Percentiles rank a stretch among this genome's conserved stretches.
These are phyloP conservation scores for Bruguiera gymnorhiza DNA, from an alignment of 345 rosid genomes.

Conservation along the genomic window DNA sequence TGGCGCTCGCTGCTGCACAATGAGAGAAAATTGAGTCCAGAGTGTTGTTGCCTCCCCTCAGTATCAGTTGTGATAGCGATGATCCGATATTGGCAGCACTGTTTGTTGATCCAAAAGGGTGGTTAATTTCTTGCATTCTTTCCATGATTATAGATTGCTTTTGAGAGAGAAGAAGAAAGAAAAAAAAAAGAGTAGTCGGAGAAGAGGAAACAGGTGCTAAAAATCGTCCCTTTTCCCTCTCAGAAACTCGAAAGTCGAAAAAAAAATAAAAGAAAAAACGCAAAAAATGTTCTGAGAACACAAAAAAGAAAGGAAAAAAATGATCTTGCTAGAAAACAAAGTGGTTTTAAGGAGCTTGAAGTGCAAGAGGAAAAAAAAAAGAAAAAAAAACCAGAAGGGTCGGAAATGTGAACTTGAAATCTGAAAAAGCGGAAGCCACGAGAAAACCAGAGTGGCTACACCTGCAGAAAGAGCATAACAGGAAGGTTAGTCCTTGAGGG, in stretches of 20 bases:
- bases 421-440: background rate
- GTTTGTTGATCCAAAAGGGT: slow-evolving; percentile 15
- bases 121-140: slow-evolving; percentile 40
- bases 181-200: background rate
- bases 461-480: background rate
- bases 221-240: slow-evolving; percentile 28
- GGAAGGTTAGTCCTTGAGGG: background rate
- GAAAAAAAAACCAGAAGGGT: background rate
- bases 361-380: background rate
- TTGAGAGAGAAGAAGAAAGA: background rate
- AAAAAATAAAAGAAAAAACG: background rate
- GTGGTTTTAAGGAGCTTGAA: background rate
- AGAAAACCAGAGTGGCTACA: background rate
- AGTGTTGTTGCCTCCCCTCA: slow-evolving; percentile 70
- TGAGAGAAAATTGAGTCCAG: slow-evolving; percentile 82
- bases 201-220: slow-evolving; percentile 11
- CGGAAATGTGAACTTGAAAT: background rate
- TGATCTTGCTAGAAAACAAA: background rate
- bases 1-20: slow-evolving; percentile 31
- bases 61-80: slow-evolving; percentile 66
- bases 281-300: background rate
- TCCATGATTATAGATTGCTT: slow-evolving; percentile 14
- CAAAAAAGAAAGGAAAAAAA: background rate
- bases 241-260: background rate
- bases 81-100: slow-evolving; percentile 42